Base-by-base conservation (phyloP, 139 green algal species). In the Parachlorella kessleri region DNA sequence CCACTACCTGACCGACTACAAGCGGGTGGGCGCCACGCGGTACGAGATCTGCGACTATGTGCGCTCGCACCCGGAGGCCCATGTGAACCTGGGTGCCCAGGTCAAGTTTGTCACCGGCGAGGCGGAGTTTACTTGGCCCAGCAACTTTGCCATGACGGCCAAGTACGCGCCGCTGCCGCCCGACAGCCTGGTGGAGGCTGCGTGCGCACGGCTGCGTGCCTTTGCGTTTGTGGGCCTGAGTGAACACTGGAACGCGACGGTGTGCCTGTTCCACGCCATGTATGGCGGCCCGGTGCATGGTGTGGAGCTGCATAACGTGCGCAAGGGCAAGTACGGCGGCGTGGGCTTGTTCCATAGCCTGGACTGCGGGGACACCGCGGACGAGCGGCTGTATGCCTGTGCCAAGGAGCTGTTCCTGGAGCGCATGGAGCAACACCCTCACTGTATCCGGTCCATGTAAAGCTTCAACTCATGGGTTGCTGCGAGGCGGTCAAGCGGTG, bases 231-330 rank as follows among this genome's bases (percentile, higher is more conserved):
- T 69, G 21, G 63, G 63, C 24, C 21, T 69, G 8, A 38, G 14
- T 21, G 63, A 69, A 10, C 28, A 32, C n/a, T 69, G 63, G 63
- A 21, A 69, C 14, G 63, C 63, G 24, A 38, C 63, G 28, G 28
- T 69, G 63, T 69, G 63, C 63, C n/a, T 69, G 26, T 69, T 69
- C n/a, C 63, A 69, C 28, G 63, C 63, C 26, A 63, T 63, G 53
- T 63, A 28, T 21, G 63, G 28, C 24, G 63, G 63, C 9, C 21
- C 8, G n/a, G n/a, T 33, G 28, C 9, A 30, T 9, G 26, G 14
- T 38, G 63, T 18, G 8, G 63, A 69, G 24, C 23, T 69, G 28
- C 8, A 38, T 30, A 69, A 69, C 28, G 28, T 69, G 24, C 23
- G 63, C 14, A 10, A 10, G 21, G 63, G 63, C 28, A 8, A 8